Base-by-base conservation (phyloP, 2,329 filamentous ascomycete genomes). In the Metarhizium guizhouense region DNA sequence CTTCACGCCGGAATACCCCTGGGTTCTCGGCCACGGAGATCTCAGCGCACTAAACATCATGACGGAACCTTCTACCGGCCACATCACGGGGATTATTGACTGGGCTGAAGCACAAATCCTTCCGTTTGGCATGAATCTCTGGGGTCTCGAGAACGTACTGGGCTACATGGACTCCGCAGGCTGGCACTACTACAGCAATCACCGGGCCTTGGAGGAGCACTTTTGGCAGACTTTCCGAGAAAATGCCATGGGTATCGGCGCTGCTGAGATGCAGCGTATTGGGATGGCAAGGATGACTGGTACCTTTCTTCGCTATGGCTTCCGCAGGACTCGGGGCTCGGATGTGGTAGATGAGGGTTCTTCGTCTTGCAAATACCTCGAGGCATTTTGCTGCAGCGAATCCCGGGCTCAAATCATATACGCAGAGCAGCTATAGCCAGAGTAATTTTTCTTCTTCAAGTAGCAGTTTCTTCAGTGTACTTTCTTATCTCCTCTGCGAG, bases 91-190 rank as follows among this genome's bases (percentile, higher is more conserved):
- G 8, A 53, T 70, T 32, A 54, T 69, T 25, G 66, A 70, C 57
- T 70, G 67, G 66, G 58, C 63, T 14, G 63, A 65, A 11, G 65
- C 61, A 1, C 56, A 57, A 10, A 55, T 68, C 13, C 56, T 53
- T 16, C 66, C 67, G 4, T 70, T 70, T 52, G 66, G 66, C 16
- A 61, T 67, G 10, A 58, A 64, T 2, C 54, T 69, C 11, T 68
- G 61, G 58, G 66, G 54, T 6, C 50, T 69, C 2, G 63, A 67
- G 52, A 67, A 63, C 50, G 11, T 60, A 4, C 55, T 63, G 14
- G 61, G 62, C 11, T 58, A 32, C 18, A 61, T 62, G 61, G 25
- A 58, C 45, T 30, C 53, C 18, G 6, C 47, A 18, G 60, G 61
- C 14, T 63, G 60, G 60, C 56, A 55, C 20, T 62, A 60, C 40